A percentile compares a stretch with the other conserved stretches of the same genome.
phyloP scores from a whole-genome alignment of 352 stramenopile genomes.

The Pythium sp. region DNA sequence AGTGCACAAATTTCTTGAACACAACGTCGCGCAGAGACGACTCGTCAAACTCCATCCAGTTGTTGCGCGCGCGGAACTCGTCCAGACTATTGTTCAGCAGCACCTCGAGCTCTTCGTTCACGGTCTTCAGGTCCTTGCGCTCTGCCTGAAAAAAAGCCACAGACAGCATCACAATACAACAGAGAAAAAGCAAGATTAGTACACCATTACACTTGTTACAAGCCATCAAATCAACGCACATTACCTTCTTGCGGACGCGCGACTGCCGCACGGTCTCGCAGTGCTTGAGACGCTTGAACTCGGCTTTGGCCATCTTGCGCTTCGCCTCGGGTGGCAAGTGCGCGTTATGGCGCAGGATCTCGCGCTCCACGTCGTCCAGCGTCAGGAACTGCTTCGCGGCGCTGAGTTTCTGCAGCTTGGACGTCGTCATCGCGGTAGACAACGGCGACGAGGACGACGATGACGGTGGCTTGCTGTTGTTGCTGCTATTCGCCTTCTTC shows the following conservation, averaged over 20 bases:
- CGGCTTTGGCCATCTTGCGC: constrained; percentile 57
- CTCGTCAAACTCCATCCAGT: constrained; percentile 63
- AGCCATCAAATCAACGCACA: background rate
- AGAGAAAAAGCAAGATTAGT: background rate
- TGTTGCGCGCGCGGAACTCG: constrained; percentile 31
- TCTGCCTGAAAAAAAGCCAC: constrained; percentile 30
- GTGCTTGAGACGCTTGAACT: constrained; percentile 75
- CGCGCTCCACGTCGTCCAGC: constrained; percentile 59
- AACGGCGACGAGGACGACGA: background rate
- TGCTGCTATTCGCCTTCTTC: background rate
- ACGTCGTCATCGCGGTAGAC: constrained; percentile 7
- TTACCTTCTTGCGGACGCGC: constrained; percentile 69
- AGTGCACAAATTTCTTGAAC: constrained; percentile 68
- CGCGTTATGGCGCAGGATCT: constrained; percentile 39
- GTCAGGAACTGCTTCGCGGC: constrained; percentile 37
- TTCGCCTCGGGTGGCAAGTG: constrained; percentile 40
- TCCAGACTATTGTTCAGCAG: constrained; percentile 37
- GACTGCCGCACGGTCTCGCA: constrained; percentile 79
- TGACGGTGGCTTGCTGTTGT: background rate
- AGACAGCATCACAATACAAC: background rate
- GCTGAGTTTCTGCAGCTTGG: constrained; percentile 7
- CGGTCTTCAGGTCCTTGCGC: constrained; percentile 46
- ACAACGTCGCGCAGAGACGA: constrained; percentile 39
- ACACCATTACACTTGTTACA: background rate
- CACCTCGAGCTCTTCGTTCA: constrained; percentile 59